Conservation (phyloP, 148 eudicot genomes). For the Persicaria tinctoria region DNA sequence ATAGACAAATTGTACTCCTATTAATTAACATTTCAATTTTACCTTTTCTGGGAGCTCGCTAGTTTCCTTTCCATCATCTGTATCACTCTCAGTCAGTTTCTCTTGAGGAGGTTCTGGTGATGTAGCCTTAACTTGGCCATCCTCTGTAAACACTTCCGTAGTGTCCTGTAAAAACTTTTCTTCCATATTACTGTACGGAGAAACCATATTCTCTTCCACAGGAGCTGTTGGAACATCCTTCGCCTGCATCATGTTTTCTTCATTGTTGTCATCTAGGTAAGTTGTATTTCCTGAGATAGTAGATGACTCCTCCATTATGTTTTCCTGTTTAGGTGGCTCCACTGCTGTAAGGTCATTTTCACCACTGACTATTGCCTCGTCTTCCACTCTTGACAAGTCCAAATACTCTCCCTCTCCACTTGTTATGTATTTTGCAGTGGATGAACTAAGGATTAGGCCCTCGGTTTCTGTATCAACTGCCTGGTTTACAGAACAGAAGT, state of each 20-base stretch:
- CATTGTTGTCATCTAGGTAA: no score
- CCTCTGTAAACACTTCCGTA: no score
- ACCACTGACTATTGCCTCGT: background rate
- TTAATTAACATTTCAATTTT: no score
- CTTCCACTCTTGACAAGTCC: background rate
- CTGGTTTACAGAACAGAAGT: background rate
- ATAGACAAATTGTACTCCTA: background rate
- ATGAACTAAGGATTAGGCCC: background rate
- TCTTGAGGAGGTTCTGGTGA: background rate
- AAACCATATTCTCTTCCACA: no score
- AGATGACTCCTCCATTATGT: no score
- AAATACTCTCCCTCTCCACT: background rate
- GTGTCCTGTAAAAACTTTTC: no score
- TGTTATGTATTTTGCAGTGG: background rate
- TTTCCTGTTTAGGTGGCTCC: background rate
- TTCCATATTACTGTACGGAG: no score
- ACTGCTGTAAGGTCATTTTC: background rate
- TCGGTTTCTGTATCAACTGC: background rate
- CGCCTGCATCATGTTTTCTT: no score
- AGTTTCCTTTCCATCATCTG: background rate
- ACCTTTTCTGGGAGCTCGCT: background rate
- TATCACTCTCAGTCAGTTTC: background rate
- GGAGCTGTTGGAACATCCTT: no score
- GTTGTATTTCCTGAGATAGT: no score
- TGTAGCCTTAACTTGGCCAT: no score